A percentile compares a stretch with the other conserved stretches of the same genome.
These are phyloP conservation scores for Podosphaera aphanis DNA, from an alignment of 2,329 filamentous ascomycete genomes.

Conservation along the genomic window DNA sequence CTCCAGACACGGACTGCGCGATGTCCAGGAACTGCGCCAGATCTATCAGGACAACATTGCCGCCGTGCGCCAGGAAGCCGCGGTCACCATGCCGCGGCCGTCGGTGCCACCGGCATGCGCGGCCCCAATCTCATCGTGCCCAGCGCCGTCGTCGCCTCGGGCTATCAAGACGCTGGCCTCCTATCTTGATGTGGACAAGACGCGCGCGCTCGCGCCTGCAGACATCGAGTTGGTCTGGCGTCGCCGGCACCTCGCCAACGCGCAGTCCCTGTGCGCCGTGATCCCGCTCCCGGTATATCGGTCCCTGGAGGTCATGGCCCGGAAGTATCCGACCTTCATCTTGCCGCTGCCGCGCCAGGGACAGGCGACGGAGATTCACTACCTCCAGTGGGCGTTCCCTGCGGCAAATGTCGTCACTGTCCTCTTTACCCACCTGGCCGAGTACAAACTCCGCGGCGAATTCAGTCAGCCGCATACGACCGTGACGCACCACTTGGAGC, in stretches of 20 bases:
- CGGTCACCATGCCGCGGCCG: slow-evolving; percentile 21
- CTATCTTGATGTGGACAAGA: slow-evolving; percentile 63
- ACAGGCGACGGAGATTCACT: slow-evolving; percentile 74
- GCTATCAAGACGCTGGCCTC: slow-evolving; percentile 34
- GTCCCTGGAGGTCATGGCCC: slow-evolving; percentile 47
- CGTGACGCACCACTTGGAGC: slow-evolving; percentile 71
- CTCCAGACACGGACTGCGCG: slow-evolving; percentile 33
- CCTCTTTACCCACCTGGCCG: slow-evolving; percentile 80
- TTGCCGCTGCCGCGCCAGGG: slow-evolving; percentile 52
- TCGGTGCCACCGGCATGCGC: no score
- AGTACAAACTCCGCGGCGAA: slow-evolving; percentile 77
- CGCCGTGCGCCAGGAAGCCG: slow-evolving; percentile 42
- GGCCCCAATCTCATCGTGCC: no score
- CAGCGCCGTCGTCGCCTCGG: no score
- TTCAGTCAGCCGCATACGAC: slow-evolving; percentile 85
- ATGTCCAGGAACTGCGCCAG: slow-evolving; percentile 54
- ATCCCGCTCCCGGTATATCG: slow-evolving; percentile 54
- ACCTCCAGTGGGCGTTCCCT: slow-evolving; percentile 89
- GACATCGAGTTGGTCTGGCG: slow-evolving; percentile 84
- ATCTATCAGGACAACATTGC: slow-evolving; percentile 71
- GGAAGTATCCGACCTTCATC: slow-evolving; percentile 65
- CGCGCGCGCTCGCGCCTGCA: slow-evolving; percentile 44
- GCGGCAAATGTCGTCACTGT: slow-evolving; percentile 45
- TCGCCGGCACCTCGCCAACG: slow-evolving; percentile 52
- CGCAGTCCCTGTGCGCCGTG: slow-evolving; percentile 59